These are phyloP conservation scores for Rhypophila decipiens DNA, from an alignment of 495 filamentous ascomycete species.

Conservation along the genomic window DNA sequence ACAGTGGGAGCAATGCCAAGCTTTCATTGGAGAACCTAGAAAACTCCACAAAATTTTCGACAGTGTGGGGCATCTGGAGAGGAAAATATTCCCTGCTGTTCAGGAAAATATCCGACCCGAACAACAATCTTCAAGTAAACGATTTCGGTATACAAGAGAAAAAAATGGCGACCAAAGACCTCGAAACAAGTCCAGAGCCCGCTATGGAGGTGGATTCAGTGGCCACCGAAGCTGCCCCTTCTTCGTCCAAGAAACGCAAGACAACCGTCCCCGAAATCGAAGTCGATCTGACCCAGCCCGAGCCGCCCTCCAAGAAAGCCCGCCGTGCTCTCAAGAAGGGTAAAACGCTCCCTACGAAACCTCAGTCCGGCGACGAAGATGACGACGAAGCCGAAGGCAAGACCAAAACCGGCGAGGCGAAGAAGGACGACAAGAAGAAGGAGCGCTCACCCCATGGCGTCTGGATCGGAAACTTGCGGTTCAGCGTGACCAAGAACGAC, in stretches of 20 bases:
- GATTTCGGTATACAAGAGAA: not conserved
- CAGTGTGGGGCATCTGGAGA: no score
- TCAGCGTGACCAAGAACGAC: conserved; percentile 63
- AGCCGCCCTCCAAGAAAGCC: conserved; percentile 90
- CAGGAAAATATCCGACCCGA: no score
- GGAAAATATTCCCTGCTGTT: no score
- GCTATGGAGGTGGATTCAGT: not conserved
- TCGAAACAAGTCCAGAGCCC: conserved; percentile 2
- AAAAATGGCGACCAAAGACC: conserved; percentile 7
- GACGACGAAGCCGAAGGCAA: conserved; percentile 28
- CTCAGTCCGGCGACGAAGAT: conserved; percentile 36
- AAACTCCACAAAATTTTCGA: no score
- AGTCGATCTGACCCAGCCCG: conserved; percentile 79
- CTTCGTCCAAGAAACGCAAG: conserved; percentile 60
- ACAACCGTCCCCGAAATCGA: conserved; percentile 69
- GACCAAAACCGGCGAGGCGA: conserved; percentile 16
- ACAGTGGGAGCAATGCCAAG: no score
- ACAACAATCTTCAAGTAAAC: no score
- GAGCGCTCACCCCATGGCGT: conserved; percentile 75
- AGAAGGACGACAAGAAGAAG: conserved; percentile 33
- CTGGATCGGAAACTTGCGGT: conserved; percentile 94
- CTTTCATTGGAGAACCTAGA: no score
- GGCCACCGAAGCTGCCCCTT: conserved; percentile 3
- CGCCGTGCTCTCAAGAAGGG: conserved; percentile 74
- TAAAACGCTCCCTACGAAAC: conserved; percentile 43